Percentiles rank a stretch among this genome's conserved stretches.
phyloP scores from a whole-genome alignment of 441 rosid species.

The Croton laevigatus region DNA sequence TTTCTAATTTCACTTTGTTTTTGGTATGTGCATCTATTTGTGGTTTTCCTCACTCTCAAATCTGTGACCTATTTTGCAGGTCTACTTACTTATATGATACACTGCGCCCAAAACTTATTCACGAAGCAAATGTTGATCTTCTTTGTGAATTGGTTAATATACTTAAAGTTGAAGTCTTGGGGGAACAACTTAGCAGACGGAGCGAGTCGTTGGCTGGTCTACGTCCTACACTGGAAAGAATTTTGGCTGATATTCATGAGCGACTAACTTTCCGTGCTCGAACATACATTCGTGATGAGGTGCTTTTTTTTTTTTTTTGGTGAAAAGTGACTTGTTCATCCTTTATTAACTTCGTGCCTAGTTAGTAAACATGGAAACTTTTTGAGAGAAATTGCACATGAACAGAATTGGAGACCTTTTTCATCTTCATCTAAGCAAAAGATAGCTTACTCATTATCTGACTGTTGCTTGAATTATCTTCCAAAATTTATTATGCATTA shows the following conservation, averaged over 20 bases:
- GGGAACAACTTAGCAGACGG: slow-evolving; percentile 77
- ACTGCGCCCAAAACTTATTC: slow-evolving; percentile 91
- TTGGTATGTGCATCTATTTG: not conserved
- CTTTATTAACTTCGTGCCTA: not conserved
- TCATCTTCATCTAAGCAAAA: not conserved
- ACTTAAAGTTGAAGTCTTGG: slow-evolving; percentile 90
- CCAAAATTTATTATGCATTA: not conserved
- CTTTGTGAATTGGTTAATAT: slow-evolving; percentile 95
- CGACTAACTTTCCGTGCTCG: slow-evolving; percentile 96
- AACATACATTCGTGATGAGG: slow-evolving; percentile 95
- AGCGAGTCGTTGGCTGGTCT: slow-evolving; percentile 82
- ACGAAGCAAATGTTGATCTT: slow-evolving; percentile 80
- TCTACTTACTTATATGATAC: slow-evolving; percentile 89
- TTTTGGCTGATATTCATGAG: slow-evolving; percentile 87
- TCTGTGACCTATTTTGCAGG: slow-evolving; percentile 39
- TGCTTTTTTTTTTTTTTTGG: slow-evolving; percentile 20
- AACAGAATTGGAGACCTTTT: slow-evolving; percentile 7
- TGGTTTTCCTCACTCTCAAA: not conserved
- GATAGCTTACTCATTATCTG: slow-evolving; percentile 6
- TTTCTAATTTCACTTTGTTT: not conserved
- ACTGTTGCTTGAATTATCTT: slow-evolving; percentile 1
- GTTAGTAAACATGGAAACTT: not conserved
- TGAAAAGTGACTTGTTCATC: slow-evolving; percentile 10
- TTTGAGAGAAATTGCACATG: not conserved
- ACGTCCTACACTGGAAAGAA: slow-evolving; percentile 85